Percentiles rank a stretch among this genome's conserved stretches.
phyloP scores from a whole-genome alignment of 2,329 filamentous ascomycete genomes.

The Tolypocladium pustulatum region DNA sequence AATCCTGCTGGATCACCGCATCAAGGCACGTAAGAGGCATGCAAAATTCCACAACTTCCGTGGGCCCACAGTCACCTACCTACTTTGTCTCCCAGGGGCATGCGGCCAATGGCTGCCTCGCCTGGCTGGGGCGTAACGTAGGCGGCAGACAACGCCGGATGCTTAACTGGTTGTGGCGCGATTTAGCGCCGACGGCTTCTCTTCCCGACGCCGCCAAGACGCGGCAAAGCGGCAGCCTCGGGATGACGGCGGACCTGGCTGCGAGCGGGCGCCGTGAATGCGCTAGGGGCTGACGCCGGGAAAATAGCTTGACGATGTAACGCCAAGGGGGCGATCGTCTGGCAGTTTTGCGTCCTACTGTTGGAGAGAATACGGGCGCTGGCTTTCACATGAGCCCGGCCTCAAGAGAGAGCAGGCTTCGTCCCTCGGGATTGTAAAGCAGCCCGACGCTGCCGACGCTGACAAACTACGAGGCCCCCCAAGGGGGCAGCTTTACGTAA shows the following conservation, averaged over 20 bases:
- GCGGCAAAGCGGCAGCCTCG: neutral
- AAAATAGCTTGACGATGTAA: neutral
- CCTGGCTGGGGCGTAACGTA: neutral
- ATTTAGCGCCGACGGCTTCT: neutral
- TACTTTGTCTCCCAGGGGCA: neutral
- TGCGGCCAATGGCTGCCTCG: neutral
- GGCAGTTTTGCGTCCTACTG: neutral
- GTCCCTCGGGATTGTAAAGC: neutral
- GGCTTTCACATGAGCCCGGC: neutral
- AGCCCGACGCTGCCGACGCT: neutral
- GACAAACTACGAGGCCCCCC: no score
- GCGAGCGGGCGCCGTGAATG: neutral
- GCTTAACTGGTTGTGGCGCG: neutral
- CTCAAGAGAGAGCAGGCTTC: neutral
- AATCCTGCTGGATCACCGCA: neutral
- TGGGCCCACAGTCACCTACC: neutral
- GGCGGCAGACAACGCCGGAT: neutral
- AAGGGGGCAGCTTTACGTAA: neutral
- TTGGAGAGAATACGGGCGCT: neutral
- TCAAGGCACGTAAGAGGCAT: neutral
- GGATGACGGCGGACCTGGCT: neutral
- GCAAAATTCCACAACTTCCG: neutral
- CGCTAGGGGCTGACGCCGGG: neutral
- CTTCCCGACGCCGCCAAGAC: neutral
- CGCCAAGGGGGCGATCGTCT: neutral